These are phyloP conservation scores for Colletotrichum falcatum DNA, from an alignment of 2,329 filamentous ascomycete species.

Conservation along the genomic window DNA sequence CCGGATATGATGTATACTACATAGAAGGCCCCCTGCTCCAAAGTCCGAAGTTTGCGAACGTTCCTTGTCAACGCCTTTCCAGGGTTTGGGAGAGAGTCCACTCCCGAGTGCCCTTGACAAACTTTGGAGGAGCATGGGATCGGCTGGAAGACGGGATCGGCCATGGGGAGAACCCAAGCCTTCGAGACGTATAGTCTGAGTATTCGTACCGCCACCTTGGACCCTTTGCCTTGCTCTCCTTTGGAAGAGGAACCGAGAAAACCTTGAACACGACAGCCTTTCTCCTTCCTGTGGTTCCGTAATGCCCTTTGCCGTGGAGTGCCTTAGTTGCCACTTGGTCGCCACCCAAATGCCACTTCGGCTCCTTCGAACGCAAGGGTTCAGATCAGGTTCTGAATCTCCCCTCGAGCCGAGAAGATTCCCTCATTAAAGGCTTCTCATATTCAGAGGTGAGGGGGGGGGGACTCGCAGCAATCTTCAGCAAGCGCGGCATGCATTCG, in stretches of 20 bases:
- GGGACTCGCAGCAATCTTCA: background rate
- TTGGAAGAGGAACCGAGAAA: background rate
- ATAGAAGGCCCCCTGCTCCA: background rate
- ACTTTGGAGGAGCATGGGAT: background rate
- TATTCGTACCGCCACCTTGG: background rate
- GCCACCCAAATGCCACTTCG: no score
- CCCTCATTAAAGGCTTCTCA: background rate
- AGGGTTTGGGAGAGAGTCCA: conserved; percentile 2
- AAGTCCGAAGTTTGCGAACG: conserved; percentile 2
- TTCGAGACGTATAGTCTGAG: background rate
- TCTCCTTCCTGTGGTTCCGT: no score
- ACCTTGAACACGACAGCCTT: background rate
- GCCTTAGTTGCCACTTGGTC: no score
- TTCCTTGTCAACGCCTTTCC: background rate
- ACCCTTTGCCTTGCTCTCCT: background rate
- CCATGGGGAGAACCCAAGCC: background rate
- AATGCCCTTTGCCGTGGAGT: conserved; percentile 4
- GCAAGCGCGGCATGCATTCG: background rate
- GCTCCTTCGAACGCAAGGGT: no score
- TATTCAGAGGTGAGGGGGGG: background rate
- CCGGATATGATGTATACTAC: no score
- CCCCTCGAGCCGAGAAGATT: background rate
- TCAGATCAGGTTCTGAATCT: background rate
- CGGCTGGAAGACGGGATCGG: background rate
- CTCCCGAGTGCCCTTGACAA: background rate